phyloP scores from a whole-genome alignment of 208 protist genomes.

The Porcisia deanei region DNA sequence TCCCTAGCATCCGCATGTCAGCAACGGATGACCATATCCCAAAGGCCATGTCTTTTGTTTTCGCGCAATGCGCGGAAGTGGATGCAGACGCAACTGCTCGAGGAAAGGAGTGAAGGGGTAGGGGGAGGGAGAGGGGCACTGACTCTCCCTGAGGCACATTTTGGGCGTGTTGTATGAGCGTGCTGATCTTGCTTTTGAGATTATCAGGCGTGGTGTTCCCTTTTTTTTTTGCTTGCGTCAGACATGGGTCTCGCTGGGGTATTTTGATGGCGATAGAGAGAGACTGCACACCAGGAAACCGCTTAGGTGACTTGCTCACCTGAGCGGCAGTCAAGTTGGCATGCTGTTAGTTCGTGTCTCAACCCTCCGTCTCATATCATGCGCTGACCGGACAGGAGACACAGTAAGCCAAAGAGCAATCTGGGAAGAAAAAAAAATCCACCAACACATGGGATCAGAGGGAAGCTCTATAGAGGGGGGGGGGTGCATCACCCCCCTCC shows the following conservation, averaged over 20 bases:
- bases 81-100: too few relatives aligned
- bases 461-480: not conserved
- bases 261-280: not conserved
- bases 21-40: too few relatives aligned
- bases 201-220: not conserved
- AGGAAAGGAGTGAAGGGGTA: too few relatives aligned
- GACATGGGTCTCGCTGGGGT: not conserved
- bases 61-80: too few relatives aligned
- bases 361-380: not conserved
- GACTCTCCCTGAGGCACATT: too few relatives aligned
- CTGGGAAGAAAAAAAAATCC: not conserved
- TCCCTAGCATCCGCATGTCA: too few relatives aligned
- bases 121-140: too few relatives aligned
- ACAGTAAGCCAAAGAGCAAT: not conserved
- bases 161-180: too few relatives aligned
- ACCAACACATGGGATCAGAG: not conserved
- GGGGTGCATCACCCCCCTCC: not conserved
- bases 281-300: too few relatives aligned
- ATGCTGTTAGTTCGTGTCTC: not conserved
- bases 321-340: not conserved
- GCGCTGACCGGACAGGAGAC: not conserved
- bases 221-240: not conserved
- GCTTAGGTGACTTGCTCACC: too few relatives aligned
- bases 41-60: too few relatives aligned
- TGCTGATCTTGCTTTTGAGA: too few relatives aligned